Base-by-base conservation (phyloP, 805 yeast genomes). In the Schizosaccharomyces japonicus region DNA sequence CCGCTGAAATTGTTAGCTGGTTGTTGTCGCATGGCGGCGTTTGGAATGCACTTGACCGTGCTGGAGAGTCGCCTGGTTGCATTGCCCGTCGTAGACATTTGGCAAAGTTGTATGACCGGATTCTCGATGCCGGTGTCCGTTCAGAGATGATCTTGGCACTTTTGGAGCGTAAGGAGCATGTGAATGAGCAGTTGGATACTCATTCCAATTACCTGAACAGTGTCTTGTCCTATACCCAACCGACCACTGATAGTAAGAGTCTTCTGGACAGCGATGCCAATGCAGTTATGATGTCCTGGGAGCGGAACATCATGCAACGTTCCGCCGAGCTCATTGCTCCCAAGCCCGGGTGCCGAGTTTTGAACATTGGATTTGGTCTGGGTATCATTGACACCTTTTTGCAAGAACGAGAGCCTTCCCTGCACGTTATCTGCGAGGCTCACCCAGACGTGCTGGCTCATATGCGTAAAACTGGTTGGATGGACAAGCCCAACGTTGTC, bases 231-330 rank as follows among this genome's bases (percentile, higher is more conserved):
- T 85, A 81, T 58, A 63, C 63, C 6, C 29, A 30, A 21, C 39
- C 39, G 15, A 30, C 36, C n/a, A 39, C 28, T 17, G 47, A 31
- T 1, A 78, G 76, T 50, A 71, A 68, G 47, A 76, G 90, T 0
- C 65, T 85, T 25, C 65, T 82, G 25, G 87, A 95, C 1, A 68
- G 73, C 50, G 77, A 73, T 23, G 65, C 77, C 47, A 95, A 85
- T 56, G 96, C 95, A 15, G 95, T 85, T 2, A 85, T 85, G 96
- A 85, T 85, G 96, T 79, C 78, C 54, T 85, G 96, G 96, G 96
- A 85, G 59, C 69, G 74, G 3, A 72, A 75, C 19, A 66, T 85
- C 49, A 85, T 85, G 96, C 65, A 69, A 47, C 67, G 76, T 13
- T 93, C 93, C 1, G 78, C 92, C 49, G 75, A 79, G 30, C 58